These are phyloP conservation scores for Fusarium chaquense DNA, from an alignment of 2,329 filamentous ascomycete species.

Conservation along the genomic window DNA sequence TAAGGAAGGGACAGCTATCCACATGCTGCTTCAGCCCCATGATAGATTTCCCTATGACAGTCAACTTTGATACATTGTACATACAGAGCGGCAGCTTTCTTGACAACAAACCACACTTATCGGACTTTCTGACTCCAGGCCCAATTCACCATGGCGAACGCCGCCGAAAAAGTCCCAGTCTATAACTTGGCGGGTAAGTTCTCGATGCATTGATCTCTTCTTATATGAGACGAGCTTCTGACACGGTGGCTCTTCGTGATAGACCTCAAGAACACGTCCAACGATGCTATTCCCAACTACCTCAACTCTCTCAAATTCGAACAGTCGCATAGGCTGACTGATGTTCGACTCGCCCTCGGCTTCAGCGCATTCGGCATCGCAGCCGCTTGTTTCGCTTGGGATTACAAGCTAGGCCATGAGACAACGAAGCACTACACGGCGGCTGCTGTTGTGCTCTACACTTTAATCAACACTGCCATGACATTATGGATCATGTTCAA, in stretches of 20 bases:
- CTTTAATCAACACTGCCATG: slow-evolving; percentile 79
- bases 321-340: slow-evolving; percentile 83
- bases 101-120: slow-evolving; percentile 15
- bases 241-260: slow-evolving; percentile 46
- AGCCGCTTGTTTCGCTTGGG: slow-evolving; percentile 86
- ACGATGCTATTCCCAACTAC: slow-evolving; percentile 95
- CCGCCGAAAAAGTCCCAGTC: slow-evolving; percentile 69
- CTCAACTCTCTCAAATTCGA: slow-evolving; percentile 87
- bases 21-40: slow-evolving; percentile 40
- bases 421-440: slow-evolving; percentile 84
- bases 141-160: slow-evolving; percentile 50
- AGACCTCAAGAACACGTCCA: slow-evolving; percentile 97
- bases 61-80: slow-evolving; percentile 10
- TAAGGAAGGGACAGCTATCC: slow-evolving; percentile 43
- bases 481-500: slow-evolving; percentile 87
- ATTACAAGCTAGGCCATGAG: slow-evolving; percentile 93
- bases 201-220: not conserved
- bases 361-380: slow-evolving; percentile 85
- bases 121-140: not conserved
- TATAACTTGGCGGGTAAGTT: slow-evolving; percentile 73
- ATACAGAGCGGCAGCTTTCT: slow-evolving; percentile 18
- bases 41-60: slow-evolving; percentile 29
- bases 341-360: slow-evolving; percentile 85
- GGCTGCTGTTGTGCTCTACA: slow-evolving; percentile 82
- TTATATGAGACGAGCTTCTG: slow-evolving; percentile 31